A percentile compares a stretch with the other conserved stretches of the same genome.
These are phyloP conservation scores for Trichoderma oligosporum DNA, from an alignment of 2,329 filamentous ascomycete genomes.

Conservation along the genomic window DNA sequence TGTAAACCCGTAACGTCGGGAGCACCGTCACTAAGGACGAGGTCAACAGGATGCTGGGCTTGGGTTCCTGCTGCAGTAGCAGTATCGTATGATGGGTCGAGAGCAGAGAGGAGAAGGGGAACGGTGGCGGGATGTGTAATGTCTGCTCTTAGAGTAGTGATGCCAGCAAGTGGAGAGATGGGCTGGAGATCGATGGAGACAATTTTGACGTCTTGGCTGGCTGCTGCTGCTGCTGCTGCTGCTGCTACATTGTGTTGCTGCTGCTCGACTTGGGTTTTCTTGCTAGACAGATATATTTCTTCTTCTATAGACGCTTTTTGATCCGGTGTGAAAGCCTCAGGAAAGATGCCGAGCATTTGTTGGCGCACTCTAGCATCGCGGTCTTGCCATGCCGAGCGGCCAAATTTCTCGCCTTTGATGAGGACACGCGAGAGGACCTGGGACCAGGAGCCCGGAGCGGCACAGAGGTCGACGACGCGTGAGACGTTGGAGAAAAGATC, in stretches of 20 bases:
- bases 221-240: constrained; percentile 38
- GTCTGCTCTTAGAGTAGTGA: constrained; percentile 87
- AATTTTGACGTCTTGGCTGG: constrained; percentile 77
- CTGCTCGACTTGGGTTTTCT: no score
- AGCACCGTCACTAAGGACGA: constrained; percentile 92
- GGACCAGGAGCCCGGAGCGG: constrained; percentile 94
- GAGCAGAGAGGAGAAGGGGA: constrained; percentile 76
- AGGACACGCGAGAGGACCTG: constrained; percentile 91
- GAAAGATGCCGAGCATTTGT: constrained; percentile 54
- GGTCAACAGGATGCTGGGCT: constrained; percentile 75
- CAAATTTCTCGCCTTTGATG: constrained; percentile 90
- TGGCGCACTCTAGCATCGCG: constrained; percentile 65
- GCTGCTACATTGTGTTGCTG: constrained; percentile 20
- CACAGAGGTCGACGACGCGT: constrained; percentile 91
- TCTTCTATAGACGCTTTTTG: constrained; percentile 21
- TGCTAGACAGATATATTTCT: neutral
- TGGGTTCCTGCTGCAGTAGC: constrained; percentile 37
- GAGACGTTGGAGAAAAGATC: constrained; percentile 88
- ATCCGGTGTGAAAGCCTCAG: constrained; percentile 23
- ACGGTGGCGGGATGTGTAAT: constrained; percentile 97
- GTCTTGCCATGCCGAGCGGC: constrained; percentile 81
- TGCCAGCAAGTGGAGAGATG: constrained; percentile 89
- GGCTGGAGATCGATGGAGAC: constrained; percentile 95
- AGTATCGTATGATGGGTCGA: constrained; percentile 67
- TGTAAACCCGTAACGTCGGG: constrained; percentile 96